Percentiles rank a stretch among this genome's conserved stretches.
These are phyloP conservation scores for Pseudogymnoascus sp. DNA, from an alignment of 2,329 filamentous ascomycete genomes.

Conservation along the genomic window DNA sequence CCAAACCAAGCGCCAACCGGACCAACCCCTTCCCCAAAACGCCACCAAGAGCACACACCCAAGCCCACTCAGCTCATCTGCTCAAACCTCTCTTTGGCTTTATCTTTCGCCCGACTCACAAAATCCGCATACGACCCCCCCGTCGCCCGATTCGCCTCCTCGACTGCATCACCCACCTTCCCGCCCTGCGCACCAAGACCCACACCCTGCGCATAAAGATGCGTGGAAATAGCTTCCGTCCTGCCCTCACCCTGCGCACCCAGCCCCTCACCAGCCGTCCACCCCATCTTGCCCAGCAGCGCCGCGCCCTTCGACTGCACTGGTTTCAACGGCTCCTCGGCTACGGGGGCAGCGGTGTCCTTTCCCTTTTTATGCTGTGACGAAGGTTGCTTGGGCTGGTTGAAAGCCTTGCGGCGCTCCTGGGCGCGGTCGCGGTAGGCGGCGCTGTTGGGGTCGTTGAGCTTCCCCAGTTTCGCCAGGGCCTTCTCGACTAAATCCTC, in stretches of 20 bases:
- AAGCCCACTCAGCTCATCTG: conserved; percentile 31
- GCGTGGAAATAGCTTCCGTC: conserved; percentile 54
- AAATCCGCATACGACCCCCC: conserved; percentile 53
- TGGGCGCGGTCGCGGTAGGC: conserved; percentile 51
- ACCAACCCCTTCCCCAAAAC: neutral
- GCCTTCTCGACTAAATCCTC: conserved; percentile 36
- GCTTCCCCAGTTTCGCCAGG: conserved; percentile 30
- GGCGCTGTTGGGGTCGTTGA: conserved; percentile 17
- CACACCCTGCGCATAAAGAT: conserved; percentile 59
- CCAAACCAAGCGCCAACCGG: neutral
- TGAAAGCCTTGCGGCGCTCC: conserved; percentile 55
- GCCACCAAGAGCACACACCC: neutral
- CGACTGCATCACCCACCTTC: conserved; percentile 59
- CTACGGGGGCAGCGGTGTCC: conserved; percentile 18
- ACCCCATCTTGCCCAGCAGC: conserved; percentile 65
- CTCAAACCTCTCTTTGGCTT: conserved; percentile 58
- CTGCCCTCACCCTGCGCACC: conserved; percentile 55
- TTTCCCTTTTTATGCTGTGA: conserved; percentile 28
- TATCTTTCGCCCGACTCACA: conserved; percentile 55
- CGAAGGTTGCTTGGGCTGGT: conserved; percentile 48
- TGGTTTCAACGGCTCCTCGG: conserved; percentile 29
- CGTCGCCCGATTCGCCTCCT: conserved; percentile 54
- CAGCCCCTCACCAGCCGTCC: conserved; percentile 56
- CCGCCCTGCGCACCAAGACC: conserved; percentile 61
- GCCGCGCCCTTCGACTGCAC: conserved; percentile 54